Conservation (phyloP, 257 asterid species). For the Orobanche coerulescens region DNA sequence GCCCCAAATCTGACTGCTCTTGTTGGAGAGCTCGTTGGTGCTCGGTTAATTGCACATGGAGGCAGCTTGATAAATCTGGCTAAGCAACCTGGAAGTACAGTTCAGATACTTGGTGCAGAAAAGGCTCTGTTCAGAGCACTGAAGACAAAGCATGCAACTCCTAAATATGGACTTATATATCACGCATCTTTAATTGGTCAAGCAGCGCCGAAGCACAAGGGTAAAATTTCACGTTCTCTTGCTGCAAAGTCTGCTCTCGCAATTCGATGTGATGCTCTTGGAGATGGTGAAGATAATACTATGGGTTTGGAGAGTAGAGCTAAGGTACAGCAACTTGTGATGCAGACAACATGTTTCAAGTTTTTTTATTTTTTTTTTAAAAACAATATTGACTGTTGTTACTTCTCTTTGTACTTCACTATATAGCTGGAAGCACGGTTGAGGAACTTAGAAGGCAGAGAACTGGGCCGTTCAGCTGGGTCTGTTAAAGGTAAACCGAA, state of each 20-base stretch:
- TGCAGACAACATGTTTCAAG: not conserved
- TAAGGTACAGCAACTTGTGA: slow-evolving; percentile 28
- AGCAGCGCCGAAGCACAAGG: slow-evolving; percentile 93
- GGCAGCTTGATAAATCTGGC: slow-evolving; percentile 88
- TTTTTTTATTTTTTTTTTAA: not conserved
- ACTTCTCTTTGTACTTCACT: not conserved
- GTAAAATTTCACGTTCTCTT: slow-evolving; percentile 78
- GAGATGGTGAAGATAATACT: slow-evolving; percentile 59
- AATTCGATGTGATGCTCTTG: slow-evolving; percentile 76
- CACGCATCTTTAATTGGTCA: slow-evolving; percentile 92
- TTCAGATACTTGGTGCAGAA: slow-evolving; percentile 91
- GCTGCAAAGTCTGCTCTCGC: slow-evolving; percentile 87
- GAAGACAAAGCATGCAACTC: slow-evolving; percentile 87
- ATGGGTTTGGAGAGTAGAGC: slow-evolving; percentile 78
- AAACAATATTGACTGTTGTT: not conserved
- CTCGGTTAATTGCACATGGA: slow-evolving; percentile 92
- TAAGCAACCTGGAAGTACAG: slow-evolving; percentile 94
- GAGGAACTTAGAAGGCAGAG: slow-evolving; percentile 66
- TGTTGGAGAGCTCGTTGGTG: slow-evolving; percentile 93
- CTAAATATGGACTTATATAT: slow-evolving; percentile 83
- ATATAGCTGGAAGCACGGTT: slow-evolving; percentile 69
- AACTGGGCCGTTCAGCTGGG: slow-evolving; percentile 63
- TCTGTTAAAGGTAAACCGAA: slow-evolving; percentile 79
- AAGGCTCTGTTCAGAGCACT: slow-evolving; percentile 90
- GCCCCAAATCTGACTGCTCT: slow-evolving; percentile 93